Percentiles rank a stretch among this genome's conserved stretches.
Conservation (phyloP, 768 basidiomycete species). For the Suillus cothurnatus region DNA sequence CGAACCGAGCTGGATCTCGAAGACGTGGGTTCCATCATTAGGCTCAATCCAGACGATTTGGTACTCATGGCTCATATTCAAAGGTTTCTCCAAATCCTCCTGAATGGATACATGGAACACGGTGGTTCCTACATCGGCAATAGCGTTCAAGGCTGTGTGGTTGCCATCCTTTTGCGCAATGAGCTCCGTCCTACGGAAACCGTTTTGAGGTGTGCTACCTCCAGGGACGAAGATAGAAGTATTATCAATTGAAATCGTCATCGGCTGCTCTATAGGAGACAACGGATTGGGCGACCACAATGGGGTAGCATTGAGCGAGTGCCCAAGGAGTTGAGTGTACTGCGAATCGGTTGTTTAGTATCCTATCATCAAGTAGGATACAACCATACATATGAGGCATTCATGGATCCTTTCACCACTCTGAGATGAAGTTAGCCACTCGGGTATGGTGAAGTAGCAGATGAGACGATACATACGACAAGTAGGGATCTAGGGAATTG, state of each 20-base stretch:
- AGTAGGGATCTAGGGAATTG: slow-evolving; percentile 49
- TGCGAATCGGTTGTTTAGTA: slow-evolving; percentile 19
- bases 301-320: slow-evolving; percentile 44
- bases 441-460: background rate
- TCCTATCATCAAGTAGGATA: background rate
- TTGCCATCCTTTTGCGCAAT: slow-evolving; percentile 50
- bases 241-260: slow-evolving; percentile 58
- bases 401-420: slow-evolving; percentile 53
- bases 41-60: slow-evolving; percentile 67
- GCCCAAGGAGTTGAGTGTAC: slow-evolving; percentile 48
- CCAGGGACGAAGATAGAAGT: slow-evolving; percentile 59
- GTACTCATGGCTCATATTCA: slow-evolving; percentile 62
- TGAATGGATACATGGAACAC: slow-evolving; percentile 55
- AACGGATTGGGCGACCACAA: slow-evolving; percentile 44
- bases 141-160: slow-evolving; percentile 37
- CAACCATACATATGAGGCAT: slow-evolving; percentile 50
- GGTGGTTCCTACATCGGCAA: slow-evolving; percentile 46
- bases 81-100: slow-evolving; percentile 39
- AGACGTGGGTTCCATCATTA: slow-evolving; percentile 59
- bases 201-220: slow-evolving; percentile 43
- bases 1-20: slow-evolving; percentile 59
- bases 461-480: slow-evolving; percentile 46
- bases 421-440: slow-evolving; percentile 33
- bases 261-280: slow-evolving; percentile 46
- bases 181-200: slow-evolving; percentile 62